Evolutionary conservation across 129 eudicot species (phyloP), one percentile per base, ranked within the genome.

Genomic region (Flaveria trinervia): DNA sequence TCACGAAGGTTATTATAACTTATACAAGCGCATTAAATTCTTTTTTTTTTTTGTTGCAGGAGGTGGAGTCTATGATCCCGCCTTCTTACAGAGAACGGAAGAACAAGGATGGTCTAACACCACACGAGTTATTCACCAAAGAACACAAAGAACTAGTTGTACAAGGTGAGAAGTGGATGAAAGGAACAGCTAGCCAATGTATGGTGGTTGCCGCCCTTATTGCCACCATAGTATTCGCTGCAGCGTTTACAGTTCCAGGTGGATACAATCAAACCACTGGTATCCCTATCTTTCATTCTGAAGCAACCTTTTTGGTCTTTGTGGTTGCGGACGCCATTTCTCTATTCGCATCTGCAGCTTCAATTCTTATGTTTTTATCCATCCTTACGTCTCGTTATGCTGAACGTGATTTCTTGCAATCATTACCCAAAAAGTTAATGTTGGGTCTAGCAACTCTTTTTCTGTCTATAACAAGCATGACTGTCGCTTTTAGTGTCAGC

Each of bases 321-420:
- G 62, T 73, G 44, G 70, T 84, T 10, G 23, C 80, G 9, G 88
- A 86, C 17, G 88, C 87, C 30, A 71, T 81, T 30, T 84, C 88
- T 1, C 16, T 86, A 18, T 79, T 80, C 65, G 75, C 86, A 12
- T 85, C 92, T 0, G 69, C 77, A 0, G 81, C 88, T 74, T 88
- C 89, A 0, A 62, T 83, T 9, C 36, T 88, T 18, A 83, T 88
- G 84, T 88, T 88, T 45, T 75, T 88, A 65, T 83, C 86, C 2
- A 78, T 88, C 20, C 84, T 83, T 25, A 85, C 92, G 0, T 85
- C 89, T 12, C 89, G 89, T n/a, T 88, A 83, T 56, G 86, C 89
- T 0, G 92, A 88, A 54, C 88, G 81, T 14, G 92, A 88, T 83
- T 88, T 88, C 79, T 77, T 85, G 0, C 66, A 76, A 39, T 55